Percentiles rank a stretch among this genome's conserved stretches.
Evolutionary conservation across 495 filamentous ascomycete genomes (phyloP).

Genomic region (Podospora pseudoanserina): DNA sequence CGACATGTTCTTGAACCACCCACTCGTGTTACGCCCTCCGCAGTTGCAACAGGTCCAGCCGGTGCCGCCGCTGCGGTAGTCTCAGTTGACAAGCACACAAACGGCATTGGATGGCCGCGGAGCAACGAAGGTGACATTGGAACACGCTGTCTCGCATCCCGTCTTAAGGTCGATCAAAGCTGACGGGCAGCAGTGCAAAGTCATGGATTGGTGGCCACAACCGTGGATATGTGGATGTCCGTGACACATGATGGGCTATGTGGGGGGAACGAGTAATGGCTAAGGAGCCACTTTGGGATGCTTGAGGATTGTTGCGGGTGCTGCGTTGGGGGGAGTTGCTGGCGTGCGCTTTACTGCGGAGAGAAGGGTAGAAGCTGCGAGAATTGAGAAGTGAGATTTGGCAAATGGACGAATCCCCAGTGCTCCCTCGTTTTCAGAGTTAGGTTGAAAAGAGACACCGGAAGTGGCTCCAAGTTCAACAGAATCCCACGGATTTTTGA

Average conservation of each 20-base stretch:
- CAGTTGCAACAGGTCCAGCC: slow-evolving; percentile 45
- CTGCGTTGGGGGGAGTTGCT: too few relatives aligned
- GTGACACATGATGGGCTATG: slow-evolving; percentile 37
- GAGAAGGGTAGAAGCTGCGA: too few relatives aligned
- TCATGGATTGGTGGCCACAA: slow-evolving; percentile 42
- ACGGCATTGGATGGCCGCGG: slow-evolving; percentile 36
- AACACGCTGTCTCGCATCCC: slow-evolving; percentile 41
- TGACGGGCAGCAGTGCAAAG: slow-evolving; percentile 44
- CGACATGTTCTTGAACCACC: slow-evolving; percentile 36
- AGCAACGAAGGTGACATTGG: slow-evolving; percentile 37
- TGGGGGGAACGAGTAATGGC: too few relatives aligned
- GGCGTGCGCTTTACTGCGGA: too few relatives aligned
- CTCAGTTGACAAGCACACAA: slow-evolving; percentile 41
- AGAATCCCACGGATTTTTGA: too few relatives aligned
- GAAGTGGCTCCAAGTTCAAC: too few relatives aligned
- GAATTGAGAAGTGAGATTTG: too few relatives aligned
- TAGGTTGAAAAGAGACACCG: too few relatives aligned
- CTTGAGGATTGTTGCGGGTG: too few relatives aligned
- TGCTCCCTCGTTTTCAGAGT: too few relatives aligned
- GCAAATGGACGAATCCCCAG: too few relatives aligned
- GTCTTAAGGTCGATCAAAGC: slow-evolving; percentile 41
- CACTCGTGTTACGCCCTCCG: slow-evolving; percentile 38
- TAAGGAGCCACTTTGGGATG: too few relatives aligned
- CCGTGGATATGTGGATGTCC: slow-evolving; percentile 42
- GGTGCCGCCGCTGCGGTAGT: slow-evolving; percentile 35